Evolutionary conservation across 768 basidiomycete genomes (phyloP), one percentile per base, ranked within the genome.

Genomic region (Termitomyces sp.): DNA sequence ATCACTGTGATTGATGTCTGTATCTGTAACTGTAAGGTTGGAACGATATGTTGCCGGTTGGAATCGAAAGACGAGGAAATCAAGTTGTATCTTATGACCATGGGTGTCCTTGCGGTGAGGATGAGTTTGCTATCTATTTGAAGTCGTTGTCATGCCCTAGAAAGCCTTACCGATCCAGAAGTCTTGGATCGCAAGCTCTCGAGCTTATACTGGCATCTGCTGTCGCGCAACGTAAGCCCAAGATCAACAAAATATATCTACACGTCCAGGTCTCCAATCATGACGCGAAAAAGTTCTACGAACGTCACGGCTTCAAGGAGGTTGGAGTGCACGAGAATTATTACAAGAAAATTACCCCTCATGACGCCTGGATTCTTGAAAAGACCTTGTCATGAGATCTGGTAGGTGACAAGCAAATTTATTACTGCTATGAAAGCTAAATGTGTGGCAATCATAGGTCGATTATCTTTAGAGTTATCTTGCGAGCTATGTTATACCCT

Each of bases 341-440:
- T 71, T 95, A 95, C 82, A 93, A 91, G 72, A 94, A 91, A 69
- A 90, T 95, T 54, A 75, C 70, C 27, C 93, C 93, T 23, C 82
- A 81, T 58, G 88, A 88, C 64, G 93, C 93, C 20, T 95, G 93
- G 93, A 76, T 95, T 56, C 77, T 95, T 49, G 89, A 94, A 72
- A 84, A 80, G 66, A 67, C 64, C 47, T 71, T 86, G 56, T 59
- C 70, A 45, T 67, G 59, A 61, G 56, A 44, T 15, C 23, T 20
- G 25, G 49, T 51, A 35, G 42, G 56, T 60, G 31, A 42, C 13
- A 29, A 35, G 9, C 7, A 18, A 11, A 38, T 36, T 2, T 3
- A 53, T 33, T 31, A 7, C 15, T 23, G 36, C 11, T 25, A 18
- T 25, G 23, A 36, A 49, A 25, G 40, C 39, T 54, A 36, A 50